Evolutionary conservation across 2,329 filamentous ascomycete species (phyloP), one percentile per base, ranked within the genome.

Genomic region (Huntiella abstrusa): DNA sequence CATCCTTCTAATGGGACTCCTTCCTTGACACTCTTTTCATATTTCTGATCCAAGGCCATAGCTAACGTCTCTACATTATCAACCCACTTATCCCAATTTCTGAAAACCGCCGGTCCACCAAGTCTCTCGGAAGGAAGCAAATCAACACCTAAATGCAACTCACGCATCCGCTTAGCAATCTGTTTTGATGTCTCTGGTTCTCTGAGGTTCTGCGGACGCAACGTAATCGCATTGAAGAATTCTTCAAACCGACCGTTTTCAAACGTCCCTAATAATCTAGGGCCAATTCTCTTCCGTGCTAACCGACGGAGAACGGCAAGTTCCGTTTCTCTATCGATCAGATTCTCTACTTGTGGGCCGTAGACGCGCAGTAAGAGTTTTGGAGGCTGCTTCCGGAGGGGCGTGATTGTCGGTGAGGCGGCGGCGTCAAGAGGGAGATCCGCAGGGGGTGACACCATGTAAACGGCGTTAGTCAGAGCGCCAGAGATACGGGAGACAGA

Each of bases 151-250:
- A 94, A 83, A 56, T 98, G 91, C 33, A 98, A 70, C 61, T 98
- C 91, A 52, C 87, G 74, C 85, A 98, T 94, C 43, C 91, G 83
- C 67, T 96, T 96, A 10, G 91, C 88, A 57, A 98, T 98, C 58
- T 94, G 83, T 56, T 75, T 82, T 33, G 83, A 92, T 0, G 84
- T 95, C 43, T 85, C 83, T 0, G 83, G 74, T 32, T 83, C 75
- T 34, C 84, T 79, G 40, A 98, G 63, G 53, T 93, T 83, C 19
- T 73, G 67, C 0, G 80, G 70, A 0, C 79, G 88, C 37, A 98
- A 70, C 1, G 91, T 79, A 34, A 75, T 75, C 1, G 91, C 86
- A 57, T 94, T 76, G 58, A 95, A 83, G 58, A 79, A 96, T 59
- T 98, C 81, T 62, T 98, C 91, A 53, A 98, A 98, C 4, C 91